Evolutionary conservation across 192 early-diverging fungal species (phyloP), one percentile per base, ranked within the genome.

Genomic region (Coemansia sp.): DNA sequence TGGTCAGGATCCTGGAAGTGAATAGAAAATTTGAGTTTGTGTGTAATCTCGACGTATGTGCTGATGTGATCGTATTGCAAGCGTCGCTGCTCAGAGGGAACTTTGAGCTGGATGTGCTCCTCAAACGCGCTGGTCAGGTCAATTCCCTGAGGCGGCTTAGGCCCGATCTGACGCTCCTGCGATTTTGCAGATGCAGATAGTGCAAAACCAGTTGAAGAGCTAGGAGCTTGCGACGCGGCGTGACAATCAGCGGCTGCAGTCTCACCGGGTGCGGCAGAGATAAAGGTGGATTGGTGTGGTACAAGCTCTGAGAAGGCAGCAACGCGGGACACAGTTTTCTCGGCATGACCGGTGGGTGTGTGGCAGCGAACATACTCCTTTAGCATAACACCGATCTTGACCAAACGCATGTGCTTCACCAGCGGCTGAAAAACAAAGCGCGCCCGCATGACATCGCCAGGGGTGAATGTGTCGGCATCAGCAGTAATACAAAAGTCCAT

Each of bases 361-460:
- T 82, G 74, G 59, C 74, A 82, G 51, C 74, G 70, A 17, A 82
- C 79, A 21, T 82, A 82, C 59, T 82, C 79, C 54, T 82, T 82
- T 33, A 82, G 64, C 71, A 82, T 54, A 6, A 74, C 74, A 54
- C 70, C 74, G 33, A 82, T 70, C 59, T 70, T 69, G 6, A 42
- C 57, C 50, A 82, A 55, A 20, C 54, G 79, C 32, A 82, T 72
- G 71, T 68, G 57, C 64, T 82, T 82, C 64, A 74, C 79, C 53
- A 76, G 67, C 39, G 79, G 79, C 66, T 82, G 79, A 61, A 82
- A 82, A 0, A 64, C 68, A 54, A 76, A 70, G 4, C 51, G 64
- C 8, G 71, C 74, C 10, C 24, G 30, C 68, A 82, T 66, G 17
- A 17, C 23, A 51, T 82, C 74, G 46, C 79, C 79, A 8, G 74